Evolutionary conservation across 441 rosid species (phyloP), one percentile per base, ranked within the genome.

Genomic region (Hura crepitans): DNA sequence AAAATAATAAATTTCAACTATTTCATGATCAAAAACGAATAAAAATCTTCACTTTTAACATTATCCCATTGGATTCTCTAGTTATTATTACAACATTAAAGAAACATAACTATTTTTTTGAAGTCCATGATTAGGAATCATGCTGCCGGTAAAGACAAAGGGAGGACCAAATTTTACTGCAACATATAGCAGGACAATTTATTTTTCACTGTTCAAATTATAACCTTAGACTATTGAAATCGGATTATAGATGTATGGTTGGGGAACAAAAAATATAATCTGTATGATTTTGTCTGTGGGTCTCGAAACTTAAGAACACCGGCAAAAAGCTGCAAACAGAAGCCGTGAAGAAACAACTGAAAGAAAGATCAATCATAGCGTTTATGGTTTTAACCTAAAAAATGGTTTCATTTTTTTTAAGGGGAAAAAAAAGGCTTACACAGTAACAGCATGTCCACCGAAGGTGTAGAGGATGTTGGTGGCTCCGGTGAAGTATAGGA

Each of bases 401-500:
- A 62, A 65, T 35, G 1, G 1, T 35, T 35, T 35, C 7, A 1
- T 35, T 35, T 35, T 35, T 3, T 8, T 35, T 35, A 35, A 35
- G n/a, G n/a, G n/a, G n/a, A 35, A 35, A 35, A 8, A 4, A 35
- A 35, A 35, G 74, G 74, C 93, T 85, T 85, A 95, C 99, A 94
- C 99, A 46, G 99, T 94, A 77, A 94, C 99, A 7, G 99, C 99
- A 72, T 94, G 99, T 42, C 99, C 99, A 20, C 99, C 99, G 50
- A 92, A 94, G 42, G 99, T 94, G 76, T 94, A 94, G 69, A 94
- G 85, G 35, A 94, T 89, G 77, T 94, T 94, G 69, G 99, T 94
- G 73, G 99, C 99, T 68, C 99, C 99, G 72, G 99, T 92, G 83
- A 94, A 94, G 87, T 94, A 94, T 8, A 92, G 85, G 79, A 94